Evolutionary conservation across 371 early-diverging fungal genomes (phyloP).

Genomic region (Mucor circinelloides): DNA sequence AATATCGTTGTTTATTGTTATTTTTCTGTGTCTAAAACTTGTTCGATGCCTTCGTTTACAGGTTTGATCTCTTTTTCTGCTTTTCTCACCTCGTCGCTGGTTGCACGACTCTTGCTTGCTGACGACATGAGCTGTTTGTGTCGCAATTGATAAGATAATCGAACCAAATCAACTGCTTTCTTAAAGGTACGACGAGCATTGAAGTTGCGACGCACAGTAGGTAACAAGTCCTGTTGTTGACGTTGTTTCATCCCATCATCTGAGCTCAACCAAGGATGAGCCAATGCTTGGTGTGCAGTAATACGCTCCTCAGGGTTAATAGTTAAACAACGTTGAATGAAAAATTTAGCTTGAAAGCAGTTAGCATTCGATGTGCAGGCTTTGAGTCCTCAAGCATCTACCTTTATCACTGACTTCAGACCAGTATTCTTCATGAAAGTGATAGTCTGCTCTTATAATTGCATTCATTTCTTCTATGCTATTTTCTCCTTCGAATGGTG

Average conservation of each 20-base stretch:
- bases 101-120: conserved; percentile 10
- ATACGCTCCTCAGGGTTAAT: conserved; percentile 51
- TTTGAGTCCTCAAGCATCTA: too few species aligned
- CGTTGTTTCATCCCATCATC: conserved; percentile 6
- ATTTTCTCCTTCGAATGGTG: conserved; percentile 84
- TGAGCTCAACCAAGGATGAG: conserved; percentile 60
- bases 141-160: conserved; percentile 41
- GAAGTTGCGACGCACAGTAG: conserved; percentile 76
- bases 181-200: conserved; percentile 75
- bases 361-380: not conserved
- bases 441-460: conserved; percentile 72
- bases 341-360: conserved; percentile 71
- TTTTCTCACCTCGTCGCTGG: not conserved
- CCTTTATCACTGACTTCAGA: conserved; percentile 43
- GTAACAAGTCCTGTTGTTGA: conserved; percentile 58
- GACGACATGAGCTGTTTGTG: conserved; percentile 31
- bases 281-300: conserved; percentile 61
- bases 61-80: conserved; percentile 9
- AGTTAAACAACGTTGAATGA: conserved; percentile 59
- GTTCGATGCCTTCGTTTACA: conserved; percentile 13
- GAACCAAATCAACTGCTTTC: conserved; percentile 65
- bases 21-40: conserved; percentile 14
- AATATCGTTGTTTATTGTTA: not conserved
- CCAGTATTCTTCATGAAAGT: conserved; percentile 84
- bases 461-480: conserved; percentile 65